Base-by-base conservation (phyloP, 495 filamentous ascomycete species). In the Neurospora intermedia region DNA sequence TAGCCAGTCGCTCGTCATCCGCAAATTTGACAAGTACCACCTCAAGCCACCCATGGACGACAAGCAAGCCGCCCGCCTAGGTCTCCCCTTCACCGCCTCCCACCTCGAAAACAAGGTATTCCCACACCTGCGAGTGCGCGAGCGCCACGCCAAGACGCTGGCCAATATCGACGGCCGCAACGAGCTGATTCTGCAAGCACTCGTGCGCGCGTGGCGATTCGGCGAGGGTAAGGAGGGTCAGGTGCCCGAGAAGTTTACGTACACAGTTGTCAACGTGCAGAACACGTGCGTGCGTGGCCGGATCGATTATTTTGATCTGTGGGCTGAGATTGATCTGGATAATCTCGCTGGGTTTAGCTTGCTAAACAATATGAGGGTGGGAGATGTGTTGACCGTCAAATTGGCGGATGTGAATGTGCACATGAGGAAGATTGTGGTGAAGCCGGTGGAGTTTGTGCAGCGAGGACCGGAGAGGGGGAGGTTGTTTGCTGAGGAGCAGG, bases 141-240 rank as follows among this genome's bases (percentile, higher is more conserved):
- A 90, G 79, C 80, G 80, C 59, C 75, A 82, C 59, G 78, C 80
- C 20, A 78, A 76, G 70, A 54, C 75, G 2, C 72, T 83, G 10
- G 74, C 76, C 69, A 78, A 80, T 69, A 35, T 70, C 1, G 78
- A 80, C 40, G 83, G 84, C 35, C 74, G 78, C 15, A 77, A 74
- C 31, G 74, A 82, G 76, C 97, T 91, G 92, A 84, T 87, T 13
- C 83, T 87, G 27, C 89, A 91, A 80, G 87, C 93, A 16, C 83
- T 96, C 69, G 88, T 90, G 80, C 91, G 93, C 40, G 92, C 91
- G 7, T 92, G 91, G 84, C 87, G 89, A 71, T 94, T 92, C 78
- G 83, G 83, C n/a, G 88, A 94, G 0, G 43, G 70, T 41, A 38
- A 45, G 23, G 20, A 73, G 20, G 35, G 59, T 6, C n/a, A 70